A percentile compares a stretch with the other conserved stretches of the same genome.
These are phyloP conservation scores for Ottelia alismoides DNA, from an alignment of 106 monocot genomes.

Conservation along the genomic window DNA sequence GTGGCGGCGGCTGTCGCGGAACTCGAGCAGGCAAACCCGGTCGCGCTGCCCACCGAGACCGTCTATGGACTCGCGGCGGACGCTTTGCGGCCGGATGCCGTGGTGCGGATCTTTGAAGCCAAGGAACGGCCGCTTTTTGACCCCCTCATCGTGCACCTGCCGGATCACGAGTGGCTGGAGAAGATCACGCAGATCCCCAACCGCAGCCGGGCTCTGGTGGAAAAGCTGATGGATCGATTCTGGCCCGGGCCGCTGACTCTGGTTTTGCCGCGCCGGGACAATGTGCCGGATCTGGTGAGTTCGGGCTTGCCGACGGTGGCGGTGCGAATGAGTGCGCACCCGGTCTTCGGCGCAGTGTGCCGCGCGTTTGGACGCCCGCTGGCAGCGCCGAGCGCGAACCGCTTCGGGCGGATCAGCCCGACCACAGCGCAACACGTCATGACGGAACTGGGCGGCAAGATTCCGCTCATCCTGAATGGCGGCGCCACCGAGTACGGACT, in stretches of 20 bases:
- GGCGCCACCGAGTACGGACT: neutral
- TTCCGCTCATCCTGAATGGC: neutral
- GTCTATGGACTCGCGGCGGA: neutral
- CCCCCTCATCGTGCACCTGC: neutral
- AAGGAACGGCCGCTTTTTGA: neutral
- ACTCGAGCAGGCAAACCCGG: neutral
- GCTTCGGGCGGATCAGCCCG: neutral
- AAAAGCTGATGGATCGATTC: no score
- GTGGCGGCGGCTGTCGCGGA: neutral
- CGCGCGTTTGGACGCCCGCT: neutral
- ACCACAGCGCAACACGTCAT: neutral
- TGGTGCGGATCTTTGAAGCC: neutral
- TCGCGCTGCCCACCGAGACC: neutral
- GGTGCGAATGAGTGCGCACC: neutral
- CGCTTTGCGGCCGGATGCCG: neutral
- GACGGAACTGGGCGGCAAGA: neutral
- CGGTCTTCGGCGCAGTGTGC: neutral
- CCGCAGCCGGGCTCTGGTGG: neutral
- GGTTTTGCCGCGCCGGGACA: neutral
- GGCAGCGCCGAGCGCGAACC: neutral
- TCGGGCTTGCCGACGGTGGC: neutral
- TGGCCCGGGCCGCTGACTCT: neutral
- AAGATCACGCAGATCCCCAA: neutral
- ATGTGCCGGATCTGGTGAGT: neutral
- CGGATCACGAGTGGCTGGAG: neutral